Evolutionary conservation across 768 basidiomycete genomes (phyloP), one percentile per base, ranked within the genome.

Genomic region (Lepiota brunneoincarnata): DNA sequence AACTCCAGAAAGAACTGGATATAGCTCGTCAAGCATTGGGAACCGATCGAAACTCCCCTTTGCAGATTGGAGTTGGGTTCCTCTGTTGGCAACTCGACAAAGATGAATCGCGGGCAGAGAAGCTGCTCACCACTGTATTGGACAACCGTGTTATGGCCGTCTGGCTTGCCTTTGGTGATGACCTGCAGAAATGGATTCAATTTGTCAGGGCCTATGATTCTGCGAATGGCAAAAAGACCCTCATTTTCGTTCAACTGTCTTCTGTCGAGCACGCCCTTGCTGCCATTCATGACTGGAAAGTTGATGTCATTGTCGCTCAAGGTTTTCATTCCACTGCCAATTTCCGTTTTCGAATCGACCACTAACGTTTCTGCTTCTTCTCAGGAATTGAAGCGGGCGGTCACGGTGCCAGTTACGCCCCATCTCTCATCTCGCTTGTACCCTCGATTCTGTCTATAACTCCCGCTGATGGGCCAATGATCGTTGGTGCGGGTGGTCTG

Each of bases 371-470:
- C 52, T 28, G 44, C 54, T 18, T 56, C 21, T 48, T 46, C 51
- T n/a, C 63, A 92, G 91, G 91, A 3, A 81, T 75, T 52, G 91
- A 93, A 69, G 80, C 88, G 36, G 91, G 91, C 6, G 91, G 91
- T 23, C 91, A 93, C 67, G 89, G 88, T 6, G 69, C 75, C 43
- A 58, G 69, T 18, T 63, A 74, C 37, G 81, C 86, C 6, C 78
- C 80, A 35, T 82, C 90, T 1, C 73, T 88, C 49, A 67, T 83
- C 51, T 80, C 78, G 12, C 71, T 92, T 40, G 63, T 91, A 50
- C 75, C 86, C 5, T 70, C 75, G 50, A 72, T 89, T 59, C 68
- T 83, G 39, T 66, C 74, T 35, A 70, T 67, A 10, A 57, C 82
- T 15, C 64, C 75, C 3, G 61, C 69, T 34, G 67, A 67, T 34